Evolutionary conservation across 192 early-diverging fungal species (phyloP).

Genomic region (Coemansia sp.): DNA sequence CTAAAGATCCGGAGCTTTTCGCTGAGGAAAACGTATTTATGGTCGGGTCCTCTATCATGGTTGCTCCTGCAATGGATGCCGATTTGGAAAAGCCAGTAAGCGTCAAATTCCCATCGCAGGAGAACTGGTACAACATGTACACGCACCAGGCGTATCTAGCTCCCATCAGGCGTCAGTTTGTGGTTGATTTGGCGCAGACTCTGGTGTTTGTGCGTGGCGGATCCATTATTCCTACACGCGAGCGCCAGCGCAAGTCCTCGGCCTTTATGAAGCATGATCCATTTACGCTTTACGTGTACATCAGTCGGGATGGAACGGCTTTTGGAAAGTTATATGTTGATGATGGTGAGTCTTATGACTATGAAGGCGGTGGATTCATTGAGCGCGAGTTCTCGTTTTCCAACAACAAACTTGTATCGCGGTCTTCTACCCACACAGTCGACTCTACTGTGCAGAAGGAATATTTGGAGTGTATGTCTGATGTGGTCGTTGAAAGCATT

Average conservation of each 20-base stretch:
- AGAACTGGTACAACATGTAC: constrained; percentile 63
- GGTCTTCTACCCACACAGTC: constrained; percentile 20
- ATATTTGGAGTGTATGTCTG: neutral
- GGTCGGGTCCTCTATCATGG: constrained; percentile 81
- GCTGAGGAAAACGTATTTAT: constrained; percentile 85
- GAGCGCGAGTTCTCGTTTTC: constrained; percentile 40
- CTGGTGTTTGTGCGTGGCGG: constrained; percentile 88
- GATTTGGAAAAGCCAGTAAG: constrained; percentile 41
- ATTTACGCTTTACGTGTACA: constrained; percentile 83
- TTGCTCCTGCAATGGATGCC: constrained; percentile 66
- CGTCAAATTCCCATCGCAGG: constrained; percentile 71
- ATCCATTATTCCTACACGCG: constrained; percentile 77
- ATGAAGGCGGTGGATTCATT: constrained; percentile 70
- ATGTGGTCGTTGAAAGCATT: neutral
- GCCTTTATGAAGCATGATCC: constrained; percentile 82
- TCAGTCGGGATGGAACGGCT: constrained; percentile 69
- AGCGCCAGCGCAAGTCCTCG: constrained; percentile 82
- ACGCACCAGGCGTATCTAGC: constrained; percentile 46
- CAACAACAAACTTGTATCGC: constrained; percentile 29
- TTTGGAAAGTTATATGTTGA: constrained; percentile 86
- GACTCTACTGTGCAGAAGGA: constrained; percentile 16
- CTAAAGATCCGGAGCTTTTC: constrained; percentile 71
- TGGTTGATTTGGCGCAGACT: constrained; percentile 65
- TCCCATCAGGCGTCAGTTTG: constrained; percentile 58
- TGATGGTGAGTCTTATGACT: constrained; percentile 82